Conservation (phyloP, 106 monocot genomes). For the Chionographis japonica region DNA sequence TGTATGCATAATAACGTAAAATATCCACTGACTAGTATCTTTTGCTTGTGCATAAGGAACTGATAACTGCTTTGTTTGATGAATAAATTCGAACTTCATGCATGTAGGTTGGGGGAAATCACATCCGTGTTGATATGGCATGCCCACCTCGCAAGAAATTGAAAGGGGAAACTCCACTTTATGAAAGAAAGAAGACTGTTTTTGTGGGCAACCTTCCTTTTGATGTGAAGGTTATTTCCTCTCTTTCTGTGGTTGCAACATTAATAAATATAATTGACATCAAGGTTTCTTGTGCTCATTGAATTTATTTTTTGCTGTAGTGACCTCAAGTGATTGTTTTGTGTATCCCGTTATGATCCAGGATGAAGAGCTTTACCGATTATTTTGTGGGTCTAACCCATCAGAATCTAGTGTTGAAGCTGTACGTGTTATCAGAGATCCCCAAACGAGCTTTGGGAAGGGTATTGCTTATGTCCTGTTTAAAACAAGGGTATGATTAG, state of each 20-base stretch:
- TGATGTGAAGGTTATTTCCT: slow-evolving; percentile 74
- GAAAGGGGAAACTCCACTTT: slow-evolving; percentile 71
- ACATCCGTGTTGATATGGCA: slow-evolving; percentile 94
- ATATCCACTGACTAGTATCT: too few relatives aligned
- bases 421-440: slow-evolving; percentile 86
- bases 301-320: not conserved
- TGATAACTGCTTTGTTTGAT: too few relatives aligned
- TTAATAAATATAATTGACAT: too few relatives aligned
- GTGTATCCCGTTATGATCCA: slow-evolving; percentile 17
- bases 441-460: slow-evolving; percentile 82
- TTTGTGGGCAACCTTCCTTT: slow-evolving; percentile 97
- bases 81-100: not conserved
- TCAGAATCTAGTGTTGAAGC: slow-evolving; percentile 64
- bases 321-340: not conserved
- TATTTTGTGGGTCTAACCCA: slow-evolving; percentile 53
- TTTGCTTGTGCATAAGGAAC: too few relatives aligned
- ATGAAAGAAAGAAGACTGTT: slow-evolving; percentile 82
- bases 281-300: not conserved
- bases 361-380: slow-evolving; percentile 92
- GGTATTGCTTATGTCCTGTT: slow-evolving; percentile 93
- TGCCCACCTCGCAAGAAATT: slow-evolving; percentile 91
- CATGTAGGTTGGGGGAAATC: slow-evolving; percentile 76
- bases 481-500: slow-evolving; percentile 76
- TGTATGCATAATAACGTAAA: too few relatives aligned
- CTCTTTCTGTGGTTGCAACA: not conserved